Percentiles rank a stretch among this genome's conserved stretches.
Conservation (phyloP, 2,329 filamentous ascomycete species). For the Berkeleyomyces basicola region DNA sequence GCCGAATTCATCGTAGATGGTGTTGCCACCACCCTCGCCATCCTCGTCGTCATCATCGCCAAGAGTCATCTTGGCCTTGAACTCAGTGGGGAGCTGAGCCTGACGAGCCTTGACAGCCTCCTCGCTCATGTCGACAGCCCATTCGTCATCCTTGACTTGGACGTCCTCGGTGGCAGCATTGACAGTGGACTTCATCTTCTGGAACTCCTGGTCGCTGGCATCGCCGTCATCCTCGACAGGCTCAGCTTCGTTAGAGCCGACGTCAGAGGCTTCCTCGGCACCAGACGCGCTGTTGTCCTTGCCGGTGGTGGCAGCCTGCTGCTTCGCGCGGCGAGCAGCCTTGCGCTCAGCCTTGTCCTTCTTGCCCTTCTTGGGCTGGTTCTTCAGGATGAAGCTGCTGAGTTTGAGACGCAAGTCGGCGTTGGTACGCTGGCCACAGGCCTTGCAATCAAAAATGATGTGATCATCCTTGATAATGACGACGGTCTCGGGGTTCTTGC, state of each 20-base stretch:
- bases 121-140: slow-evolving; percentile 93
- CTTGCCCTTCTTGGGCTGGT: slow-evolving; percentile 83
- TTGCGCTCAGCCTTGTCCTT: slow-evolving; percentile 90
- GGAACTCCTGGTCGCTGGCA: slow-evolving; percentile 82
- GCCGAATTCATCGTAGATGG: slow-evolving; percentile 75
- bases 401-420: slow-evolving; percentile 92
- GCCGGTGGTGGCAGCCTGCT: slow-evolving; percentile 44
- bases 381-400: slow-evolving; percentile 93
- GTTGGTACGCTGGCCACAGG: slow-evolving; percentile 82
- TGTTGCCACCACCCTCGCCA: slow-evolving; percentile 57
- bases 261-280: slow-evolving; percentile 34
- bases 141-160: slow-evolving; percentile 70
- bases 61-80: slow-evolving; percentile 80
- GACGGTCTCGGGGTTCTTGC: slow-evolving; percentile 98
- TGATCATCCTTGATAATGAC: slow-evolving; percentile 85
- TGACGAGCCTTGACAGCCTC: slow-evolving; percentile 90
- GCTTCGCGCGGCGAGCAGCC: slow-evolving; percentile 80
- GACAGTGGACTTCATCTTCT: slow-evolving; percentile 53
- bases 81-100: slow-evolving; percentile 79
- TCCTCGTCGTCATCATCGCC: slow-evolving; percentile 70
- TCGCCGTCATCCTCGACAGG: slow-evolving; percentile 26
- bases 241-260: slow-evolving; percentile 34
- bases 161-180: slow-evolving; percentile 32
- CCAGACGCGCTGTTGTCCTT: slow-evolving; percentile 47
- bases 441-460: slow-evolving; percentile 95